Conservation (phyloP, 2,329 filamentous ascomycete species). For the Xylariaceae sp. region DNA sequence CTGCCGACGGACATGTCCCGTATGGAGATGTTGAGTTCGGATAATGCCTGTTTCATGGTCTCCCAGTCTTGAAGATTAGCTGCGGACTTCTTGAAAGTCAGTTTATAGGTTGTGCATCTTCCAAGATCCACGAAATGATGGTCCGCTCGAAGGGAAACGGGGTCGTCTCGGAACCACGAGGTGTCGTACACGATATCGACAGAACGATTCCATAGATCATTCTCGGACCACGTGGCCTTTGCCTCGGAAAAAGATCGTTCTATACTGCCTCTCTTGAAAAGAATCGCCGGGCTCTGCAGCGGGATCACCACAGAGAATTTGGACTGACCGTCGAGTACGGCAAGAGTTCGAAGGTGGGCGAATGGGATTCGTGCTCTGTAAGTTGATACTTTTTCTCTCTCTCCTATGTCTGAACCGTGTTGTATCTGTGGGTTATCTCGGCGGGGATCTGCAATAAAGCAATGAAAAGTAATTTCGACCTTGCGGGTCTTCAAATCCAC, state of each 20-base stretch:
- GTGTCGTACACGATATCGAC: constrained; percentile 40
- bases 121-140: constrained; percentile 46
- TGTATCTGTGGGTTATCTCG: constrained; percentile 14
- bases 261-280: constrained; percentile 39
- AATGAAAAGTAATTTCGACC: constrained; percentile 39
- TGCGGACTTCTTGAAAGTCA: constrained; percentile 36
- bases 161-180: constrained; percentile 30
- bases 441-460: constrained; percentile 25
- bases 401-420: constrained; percentile 15
- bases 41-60: constrained; percentile 49
- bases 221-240: constrained; percentile 35
- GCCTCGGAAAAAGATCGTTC: constrained; percentile 31
- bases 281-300: constrained; percentile 44
- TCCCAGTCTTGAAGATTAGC: constrained; percentile 33
- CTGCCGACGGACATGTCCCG: constrained; percentile 31
- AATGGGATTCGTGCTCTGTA: constrained; percentile 45
- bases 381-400: constrained; percentile 14
- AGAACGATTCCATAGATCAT: constrained; percentile 46
- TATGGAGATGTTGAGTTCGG: constrained; percentile 66
- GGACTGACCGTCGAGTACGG: constrained; percentile 34
- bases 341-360: constrained; percentile 41
- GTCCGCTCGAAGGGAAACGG: constrained; percentile 38
- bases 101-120: constrained; percentile 51
- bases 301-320: constrained; percentile 38
- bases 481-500: constrained; percentile 37